Conservation (phyloP, 2,329 filamentous ascomycete species). For the Phyllosticta capitalensis region DNA sequence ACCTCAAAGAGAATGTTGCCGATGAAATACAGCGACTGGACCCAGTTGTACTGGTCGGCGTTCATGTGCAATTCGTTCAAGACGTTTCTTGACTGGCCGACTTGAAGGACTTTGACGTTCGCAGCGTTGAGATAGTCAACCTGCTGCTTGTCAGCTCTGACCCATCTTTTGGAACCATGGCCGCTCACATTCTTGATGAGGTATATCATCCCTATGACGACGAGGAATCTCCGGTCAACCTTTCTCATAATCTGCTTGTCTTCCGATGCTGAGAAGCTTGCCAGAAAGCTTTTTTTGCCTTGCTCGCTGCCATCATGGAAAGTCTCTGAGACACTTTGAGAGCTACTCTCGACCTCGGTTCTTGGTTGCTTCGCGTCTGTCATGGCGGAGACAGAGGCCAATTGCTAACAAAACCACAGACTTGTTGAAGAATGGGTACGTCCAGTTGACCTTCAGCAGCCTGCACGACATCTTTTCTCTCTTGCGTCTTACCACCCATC, state of each 20-base stretch:
- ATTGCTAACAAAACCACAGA: not conserved
- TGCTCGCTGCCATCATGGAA: conserved; percentile 11
- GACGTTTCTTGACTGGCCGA: conserved; percentile 14
- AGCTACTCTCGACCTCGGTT: not conserved
- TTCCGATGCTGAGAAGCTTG: conserved; percentile 17
- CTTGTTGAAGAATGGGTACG: too few relatives aligned
- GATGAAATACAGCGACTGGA: conserved; percentile 19
- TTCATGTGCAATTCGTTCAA: conserved; percentile 17
- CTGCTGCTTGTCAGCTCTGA: conserved; percentile 8
- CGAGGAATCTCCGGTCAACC: conserved; percentile 16
- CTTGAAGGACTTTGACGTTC: conserved; percentile 17
- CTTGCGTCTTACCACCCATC: not conserved
- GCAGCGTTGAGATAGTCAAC: conserved; percentile 19
- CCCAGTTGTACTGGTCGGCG: conserved; percentile 18
- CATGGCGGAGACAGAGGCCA: not conserved
- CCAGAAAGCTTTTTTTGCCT: conserved; percentile 16
- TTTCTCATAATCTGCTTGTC: conserved; percentile 20
- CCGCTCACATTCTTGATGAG: conserved; percentile 17
- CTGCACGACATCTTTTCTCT: too few relatives aligned
- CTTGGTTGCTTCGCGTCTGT: not conserved
- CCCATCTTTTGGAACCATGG: not conserved
- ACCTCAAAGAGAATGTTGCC: conserved; percentile 21
- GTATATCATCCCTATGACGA: conserved; percentile 19
- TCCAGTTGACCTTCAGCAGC: not conserved
- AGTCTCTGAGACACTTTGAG: not conserved